phyloP scores from a whole-genome alignment of 2,329 filamentous ascomycete species.

The Plenodomus biglobosus region DNA sequence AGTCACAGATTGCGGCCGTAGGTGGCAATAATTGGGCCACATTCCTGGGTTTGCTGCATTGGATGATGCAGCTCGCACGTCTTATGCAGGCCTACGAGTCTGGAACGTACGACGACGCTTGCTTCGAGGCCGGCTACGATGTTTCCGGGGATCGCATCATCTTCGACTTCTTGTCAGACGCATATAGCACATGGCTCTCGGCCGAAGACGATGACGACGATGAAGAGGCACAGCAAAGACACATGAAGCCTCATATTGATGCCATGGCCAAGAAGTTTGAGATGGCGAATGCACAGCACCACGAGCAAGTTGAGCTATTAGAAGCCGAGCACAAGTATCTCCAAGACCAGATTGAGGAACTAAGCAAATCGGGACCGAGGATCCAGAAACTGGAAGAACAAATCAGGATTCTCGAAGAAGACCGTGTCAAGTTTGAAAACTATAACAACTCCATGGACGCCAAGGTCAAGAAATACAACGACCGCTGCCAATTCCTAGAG shows the following conservation, averaged over 20 bases:
- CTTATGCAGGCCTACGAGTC: conserved; percentile 84
- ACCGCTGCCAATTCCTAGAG: conserved; percentile 76
- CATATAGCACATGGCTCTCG: conserved; percentile 90
- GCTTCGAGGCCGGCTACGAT: conserved; percentile 83
- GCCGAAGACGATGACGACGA: conserved; percentile 76
- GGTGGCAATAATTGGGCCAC: conserved; percentile 97
- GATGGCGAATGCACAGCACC: conserved; percentile 77
- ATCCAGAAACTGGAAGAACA: conserved; percentile 82
- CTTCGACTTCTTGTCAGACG: conserved; percentile 85
- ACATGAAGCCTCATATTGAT: conserved; percentile 80
- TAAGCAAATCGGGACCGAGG: conserved; percentile 84
- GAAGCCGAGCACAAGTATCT: conserved; percentile 83
- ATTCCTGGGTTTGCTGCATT: conserved; percentile 90
- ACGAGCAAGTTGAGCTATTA: conserved; percentile 78
- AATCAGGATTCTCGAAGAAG: conserved; percentile 91
- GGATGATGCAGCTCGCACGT: conserved; percentile 97
- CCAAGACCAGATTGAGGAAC: conserved; percentile 81
- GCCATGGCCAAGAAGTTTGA: conserved; percentile 89
- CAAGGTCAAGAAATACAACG: conserved; percentile 86
- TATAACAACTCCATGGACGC: conserved; percentile 85
- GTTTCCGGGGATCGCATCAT: conserved; percentile 89
- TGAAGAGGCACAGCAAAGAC: conserved; percentile 67
- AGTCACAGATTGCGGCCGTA: conserved; percentile 91
- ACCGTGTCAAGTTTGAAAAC: conserved; percentile 91
- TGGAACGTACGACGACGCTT: conserved; percentile 86